Base-by-base conservation (phyloP, 2,329 filamentous ascomycete genomes). In the Pseudodiploospora longispora region DNA sequence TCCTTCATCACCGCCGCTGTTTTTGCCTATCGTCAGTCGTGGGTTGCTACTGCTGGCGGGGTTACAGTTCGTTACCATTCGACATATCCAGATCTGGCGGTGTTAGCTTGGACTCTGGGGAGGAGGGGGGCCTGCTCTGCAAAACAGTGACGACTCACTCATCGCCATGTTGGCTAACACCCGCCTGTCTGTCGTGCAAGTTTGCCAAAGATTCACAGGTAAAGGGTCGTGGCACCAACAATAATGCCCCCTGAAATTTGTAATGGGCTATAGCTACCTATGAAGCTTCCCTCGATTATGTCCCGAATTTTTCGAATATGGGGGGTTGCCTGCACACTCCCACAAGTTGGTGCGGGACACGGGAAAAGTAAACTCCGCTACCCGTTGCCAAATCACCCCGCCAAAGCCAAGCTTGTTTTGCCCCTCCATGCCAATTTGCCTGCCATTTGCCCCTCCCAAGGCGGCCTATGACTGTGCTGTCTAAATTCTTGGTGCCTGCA, bases 1-100 rank as follows among this genome's bases (percentile, higher is more conserved):
- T 98, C 93, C 75, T 95, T 95, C 75, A 96, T 81, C 67, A 98
- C 71, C 64, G 75, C 64, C 62, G 80, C 80, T 84, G 47, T 52
- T 53, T 41, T 51, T 52, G 56, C 40, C 32, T 31, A 33, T 12
- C 44, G 46, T 48, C 48, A 54, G 50, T 48, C 53, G 43, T 45
- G 41, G 41, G 33, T 44, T 41, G 38, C n/a, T 30, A 30, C 38
- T 30, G 9, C 32, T 9, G 33, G 41, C 40, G 38, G 38, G 46
- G 46, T 44, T 36, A 35, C 43, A 36, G 39, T 38, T 39, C 46
- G 64, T 59, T 85, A 91, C 86, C 86, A 66, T 90, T 87, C 51
- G 83, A 84, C 70, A 90, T 72, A 72, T 91, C 86, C 64, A 91
- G 74, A 72, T 91, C 86, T 90, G 60, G 50, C 49, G 44, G 28